A percentile compares a stretch with the other conserved stretches of the same genome.
Conservation (phyloP, 2,329 filamentous ascomycete genomes). For the Botrytis elliptica region DNA sequence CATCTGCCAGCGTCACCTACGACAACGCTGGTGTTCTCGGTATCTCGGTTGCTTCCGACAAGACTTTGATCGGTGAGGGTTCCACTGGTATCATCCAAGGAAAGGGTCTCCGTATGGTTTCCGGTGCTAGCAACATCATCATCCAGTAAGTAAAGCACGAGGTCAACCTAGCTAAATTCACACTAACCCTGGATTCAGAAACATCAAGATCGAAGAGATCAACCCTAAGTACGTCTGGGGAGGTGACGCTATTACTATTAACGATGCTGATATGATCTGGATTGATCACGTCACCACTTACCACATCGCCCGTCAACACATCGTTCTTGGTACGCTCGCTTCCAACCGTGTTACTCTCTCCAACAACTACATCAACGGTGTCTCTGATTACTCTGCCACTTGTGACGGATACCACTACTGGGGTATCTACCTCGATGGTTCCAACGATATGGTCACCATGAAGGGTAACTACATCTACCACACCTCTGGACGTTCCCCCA, state of each 20-base stretch:
- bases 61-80: conserved; percentile 37
- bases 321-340: conserved; percentile 41
- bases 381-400: conserved; percentile 44
- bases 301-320: conserved; percentile 46
- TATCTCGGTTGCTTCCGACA: conserved; percentile 36
- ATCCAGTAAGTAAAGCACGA: conserved; percentile 24
- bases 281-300: conserved; percentile 41
- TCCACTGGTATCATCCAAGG: conserved; percentile 34
- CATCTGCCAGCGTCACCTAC: conserved; percentile 25
- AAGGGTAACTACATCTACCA: conserved; percentile 48
- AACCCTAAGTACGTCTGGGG: conserved; percentile 44
- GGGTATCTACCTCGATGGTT: conserved; percentile 45
- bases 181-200: conserved; percentile 18
- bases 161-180: background rate
- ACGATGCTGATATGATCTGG: conserved; percentile 41
- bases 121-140: conserved; percentile 33
- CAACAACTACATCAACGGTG: conserved; percentile 48
- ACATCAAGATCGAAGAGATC: conserved; percentile 37
- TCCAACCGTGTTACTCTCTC: conserved; percentile 46
- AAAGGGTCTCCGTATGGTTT: conserved; percentile 36
- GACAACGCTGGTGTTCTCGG: conserved; percentile 32
- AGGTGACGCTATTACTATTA: conserved; percentile 41
- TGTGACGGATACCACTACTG: conserved; percentile 51
- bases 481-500: conserved; percentile 46
- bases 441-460: conserved; percentile 44